A percentile compares a stretch with the other conserved stretches of the same genome.
Conservation (phyloP, 1,284 basidiomycete species). For the Mycocalia duriaeana region DNA sequence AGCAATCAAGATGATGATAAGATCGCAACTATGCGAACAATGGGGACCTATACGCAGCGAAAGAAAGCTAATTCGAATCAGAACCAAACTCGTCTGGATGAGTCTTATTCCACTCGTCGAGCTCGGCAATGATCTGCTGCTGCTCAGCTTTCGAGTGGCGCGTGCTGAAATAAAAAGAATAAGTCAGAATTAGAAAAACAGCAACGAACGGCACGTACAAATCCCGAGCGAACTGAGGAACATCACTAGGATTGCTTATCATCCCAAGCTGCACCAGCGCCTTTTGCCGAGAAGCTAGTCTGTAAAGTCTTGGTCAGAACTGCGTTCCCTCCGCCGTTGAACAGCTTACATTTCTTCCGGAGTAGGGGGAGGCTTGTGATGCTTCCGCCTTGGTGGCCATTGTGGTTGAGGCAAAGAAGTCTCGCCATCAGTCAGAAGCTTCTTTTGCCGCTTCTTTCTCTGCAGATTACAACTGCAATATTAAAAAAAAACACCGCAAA, state of each 20-base stretch:
- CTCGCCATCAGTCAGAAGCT: constrained; percentile 12
- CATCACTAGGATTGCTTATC: constrained; percentile 43
- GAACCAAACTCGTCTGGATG: neutral
- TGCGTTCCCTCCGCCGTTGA: too few species aligned
- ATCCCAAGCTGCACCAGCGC: constrained; percentile 59
- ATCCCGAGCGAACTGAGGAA: constrained; percentile 52
- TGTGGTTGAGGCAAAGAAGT: constrained; percentile 30
- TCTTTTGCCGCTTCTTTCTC: constrained; percentile 21
- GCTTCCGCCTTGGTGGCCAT: constrained; percentile 63
- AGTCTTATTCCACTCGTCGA: constrained; percentile 30
- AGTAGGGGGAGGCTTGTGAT: constrained; percentile 46
- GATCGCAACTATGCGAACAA: neutral
- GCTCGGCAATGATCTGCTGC: constrained; percentile 35
- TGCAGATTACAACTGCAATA: too few species aligned
- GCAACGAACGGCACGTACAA: constrained; percentile 42
- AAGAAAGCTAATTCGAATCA: too few species aligned
- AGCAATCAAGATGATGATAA: too few species aligned
- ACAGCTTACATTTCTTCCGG: constrained; percentile 51
- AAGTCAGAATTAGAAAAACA: neutral
- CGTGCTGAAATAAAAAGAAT: constrained; percentile 33
- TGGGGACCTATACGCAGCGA: too few species aligned
- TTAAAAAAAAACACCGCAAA: neutral
- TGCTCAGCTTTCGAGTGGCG: constrained; percentile 39
- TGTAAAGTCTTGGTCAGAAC: constrained; percentile 25
- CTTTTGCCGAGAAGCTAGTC: constrained; percentile 46